Percentiles rank a stretch among this genome's conserved stretches.
These are phyloP conservation scores for Comarum palustre DNA, from an alignment of 306 rosid species.

Conservation along the genomic window DNA sequence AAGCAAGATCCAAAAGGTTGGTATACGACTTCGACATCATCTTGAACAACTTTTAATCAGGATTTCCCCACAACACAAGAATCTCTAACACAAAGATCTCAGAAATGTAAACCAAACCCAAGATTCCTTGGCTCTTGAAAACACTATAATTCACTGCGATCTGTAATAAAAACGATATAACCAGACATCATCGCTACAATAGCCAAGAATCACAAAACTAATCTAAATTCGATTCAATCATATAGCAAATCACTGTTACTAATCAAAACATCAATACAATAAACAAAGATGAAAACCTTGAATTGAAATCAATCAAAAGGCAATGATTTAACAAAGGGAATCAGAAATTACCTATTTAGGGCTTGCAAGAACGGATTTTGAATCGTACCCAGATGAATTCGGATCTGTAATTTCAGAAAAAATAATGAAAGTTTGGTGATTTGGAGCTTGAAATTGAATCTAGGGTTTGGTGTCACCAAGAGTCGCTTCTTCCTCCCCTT, in stretches of 20 bases:
- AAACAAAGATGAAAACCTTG: background rate
- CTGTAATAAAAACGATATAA: constrained; percentile 26
- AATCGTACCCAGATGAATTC: constrained; percentile 16
- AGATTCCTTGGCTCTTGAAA: constrained; percentile 26
- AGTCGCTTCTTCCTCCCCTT: constrained; percentile 33
- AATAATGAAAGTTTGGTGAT: background rate
- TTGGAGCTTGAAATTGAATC: constrained; percentile 29
- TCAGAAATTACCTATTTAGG: constrained; percentile 14
- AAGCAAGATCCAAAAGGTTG: constrained; percentile 59
- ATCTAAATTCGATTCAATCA: constrained; percentile 22
- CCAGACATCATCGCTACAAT: constrained; percentile 9
- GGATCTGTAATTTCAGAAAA: constrained; percentile 29
- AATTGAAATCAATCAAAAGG: background rate
- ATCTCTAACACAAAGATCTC: constrained; percentile 23
- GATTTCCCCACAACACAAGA: constrained; percentile 25
- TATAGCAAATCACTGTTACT: constrained; percentile 7
- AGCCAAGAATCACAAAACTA: constrained; percentile 11
- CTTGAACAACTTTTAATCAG: constrained; percentile 16
- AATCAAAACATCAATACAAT: background rate
- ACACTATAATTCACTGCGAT: constrained; percentile 30
- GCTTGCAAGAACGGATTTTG: constrained; percentile 21
- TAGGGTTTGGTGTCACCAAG: constrained; percentile 45
- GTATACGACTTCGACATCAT: constrained; percentile 66
- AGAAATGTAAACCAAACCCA: constrained; percentile 21
- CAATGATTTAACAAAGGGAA: constrained; percentile 2